Base-by-base conservation (phyloP, 1,284 basidiomycete species). In the Cutaneotrichosporon cutaneum region DNA sequence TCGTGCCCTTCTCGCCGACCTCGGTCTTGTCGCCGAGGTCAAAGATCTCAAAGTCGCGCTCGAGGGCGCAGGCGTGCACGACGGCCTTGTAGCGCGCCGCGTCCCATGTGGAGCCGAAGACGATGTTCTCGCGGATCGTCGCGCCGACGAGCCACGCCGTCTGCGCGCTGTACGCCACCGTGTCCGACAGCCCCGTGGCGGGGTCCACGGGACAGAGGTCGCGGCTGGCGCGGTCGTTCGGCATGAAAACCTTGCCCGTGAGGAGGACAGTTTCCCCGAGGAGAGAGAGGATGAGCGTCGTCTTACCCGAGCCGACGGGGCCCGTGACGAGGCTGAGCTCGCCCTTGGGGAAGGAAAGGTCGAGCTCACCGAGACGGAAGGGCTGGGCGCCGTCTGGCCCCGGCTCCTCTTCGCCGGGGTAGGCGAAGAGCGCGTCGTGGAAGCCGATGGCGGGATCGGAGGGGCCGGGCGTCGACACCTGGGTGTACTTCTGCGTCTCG, bases 221-320 rank as follows among this genome's bases (percentile, higher is more conserved):
- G 10, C 76, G 70, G 56, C 74, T 72, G 27, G 76, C 78, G 24
- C 70, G 72, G 60, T 80, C 77, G 59, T 82, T 82, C 6, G 83
- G 83, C 75, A 84, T 81, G 74, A 82, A 83, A 1, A 83, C 77
- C 52, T 80, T 71, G 11, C 84, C 84, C 16, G 72, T 68, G 33
- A 84, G 68, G 8, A 82, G 75, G 21, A 78, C 78, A 11, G 82
- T 83, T 70, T 85, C 84, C 32, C 84, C 84, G n/a, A 77, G 68
- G 3, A 76, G 60, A 18, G 88, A 87, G 18, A 83, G 81, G 58
- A 90, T 79, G 6, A 91, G 76, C 0, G 88, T 88, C 0, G 89
- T 89, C 80, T 93, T 93, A 13, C 84, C 84, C 2, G 75, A 80
- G 6, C 83, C 83, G 24, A 84, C 83, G 3, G 82, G 72, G 1